Conservation (phyloP, 2,329 filamentous ascomycete genomes). For the Xylaria sp. region DNA sequence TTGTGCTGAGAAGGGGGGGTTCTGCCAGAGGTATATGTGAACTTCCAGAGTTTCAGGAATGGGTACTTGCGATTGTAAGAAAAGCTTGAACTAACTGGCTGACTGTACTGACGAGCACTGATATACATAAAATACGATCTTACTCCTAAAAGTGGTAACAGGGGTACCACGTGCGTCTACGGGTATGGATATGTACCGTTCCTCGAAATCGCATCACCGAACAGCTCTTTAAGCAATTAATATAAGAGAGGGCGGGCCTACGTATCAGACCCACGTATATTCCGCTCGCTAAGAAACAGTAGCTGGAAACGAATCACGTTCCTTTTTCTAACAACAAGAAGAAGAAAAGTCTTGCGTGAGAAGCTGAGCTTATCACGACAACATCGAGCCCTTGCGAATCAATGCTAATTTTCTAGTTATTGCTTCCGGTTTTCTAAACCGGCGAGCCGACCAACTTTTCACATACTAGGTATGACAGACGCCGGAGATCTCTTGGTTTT, state of each 20-base stretch:
- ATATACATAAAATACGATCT: not conserved
- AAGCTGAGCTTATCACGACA: not conserved
- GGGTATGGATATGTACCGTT: not conserved
- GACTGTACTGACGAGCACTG: not conserved
- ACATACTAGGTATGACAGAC: not conserved
- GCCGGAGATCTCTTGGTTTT: not conserved
- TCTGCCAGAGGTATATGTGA: too few relatives aligned
- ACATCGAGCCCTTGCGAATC: not conserved
- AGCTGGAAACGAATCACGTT: not conserved
- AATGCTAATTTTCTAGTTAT: not conserved
- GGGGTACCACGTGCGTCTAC: not conserved
- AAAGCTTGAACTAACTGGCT: too few relatives aligned
- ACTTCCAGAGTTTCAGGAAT: too few relatives aligned
- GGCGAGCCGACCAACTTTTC: not conserved
- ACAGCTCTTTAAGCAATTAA: not conserved
- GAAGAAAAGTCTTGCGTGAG: not conserved
- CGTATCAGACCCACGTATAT: not conserved
- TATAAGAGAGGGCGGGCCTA: not conserved
- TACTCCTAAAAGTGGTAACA: not conserved
- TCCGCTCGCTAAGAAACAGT: not conserved
- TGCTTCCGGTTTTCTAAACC: not conserved
- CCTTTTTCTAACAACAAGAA: not conserved
- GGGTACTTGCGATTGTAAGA: too few relatives aligned
- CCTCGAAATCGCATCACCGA: not conserved
- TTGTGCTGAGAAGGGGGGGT: too few relatives aligned